Evolutionary conservation across 495 filamentous ascomycete species (phyloP), one percentile per base, ranked within the genome.

Genomic region (Niebla homalea): DNA sequence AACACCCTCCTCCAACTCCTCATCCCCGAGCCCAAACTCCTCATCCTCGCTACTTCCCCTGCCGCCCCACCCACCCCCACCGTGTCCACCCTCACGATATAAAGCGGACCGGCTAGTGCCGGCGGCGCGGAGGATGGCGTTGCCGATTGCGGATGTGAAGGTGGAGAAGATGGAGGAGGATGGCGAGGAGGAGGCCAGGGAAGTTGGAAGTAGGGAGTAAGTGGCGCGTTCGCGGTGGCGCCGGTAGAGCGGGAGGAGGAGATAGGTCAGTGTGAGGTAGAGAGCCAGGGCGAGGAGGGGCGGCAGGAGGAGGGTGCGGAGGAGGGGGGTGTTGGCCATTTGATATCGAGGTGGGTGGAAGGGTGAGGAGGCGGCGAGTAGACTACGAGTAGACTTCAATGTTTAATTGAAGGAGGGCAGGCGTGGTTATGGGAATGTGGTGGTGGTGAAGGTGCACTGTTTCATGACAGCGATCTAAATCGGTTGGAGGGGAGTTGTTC

Each of bases 211-310:
- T 62, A 61, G 58, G 66, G 70, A 46, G 65, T 57, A 67, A 64
- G 69, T 69, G 60, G 90, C 90, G 48, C 85, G 81, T 54, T 73
- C 71, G 51, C 80, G 84, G 64, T 90, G 84, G 43, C 76, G 77
- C 25, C 76, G 82, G 75, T 86, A 84, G 56, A 87, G 66, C 3
- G 89, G 89, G 36, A 89, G 59, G 62, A 90, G 57, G 46, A 85
- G 60, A 63, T 83, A 86, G 46, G 78, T 80, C 43, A 81, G 62
- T 41, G 84, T 53, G 60, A 90, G 65, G 66, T 87, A 94, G 58
- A 94, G 69, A 43, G 77, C 61, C 46, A 88, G 71, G 36, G 87
- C 84, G 63, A 92, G 83, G 52, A 84, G 51, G 48, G 85, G 84
- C 3, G 89, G 89, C 44, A 89, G 70, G 55, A 89, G 63, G 42